These are phyloP conservation scores for Micractinium conductrix DNA, from an alignment of 139 green algal genomes.

Conservation along the genomic window DNA sequence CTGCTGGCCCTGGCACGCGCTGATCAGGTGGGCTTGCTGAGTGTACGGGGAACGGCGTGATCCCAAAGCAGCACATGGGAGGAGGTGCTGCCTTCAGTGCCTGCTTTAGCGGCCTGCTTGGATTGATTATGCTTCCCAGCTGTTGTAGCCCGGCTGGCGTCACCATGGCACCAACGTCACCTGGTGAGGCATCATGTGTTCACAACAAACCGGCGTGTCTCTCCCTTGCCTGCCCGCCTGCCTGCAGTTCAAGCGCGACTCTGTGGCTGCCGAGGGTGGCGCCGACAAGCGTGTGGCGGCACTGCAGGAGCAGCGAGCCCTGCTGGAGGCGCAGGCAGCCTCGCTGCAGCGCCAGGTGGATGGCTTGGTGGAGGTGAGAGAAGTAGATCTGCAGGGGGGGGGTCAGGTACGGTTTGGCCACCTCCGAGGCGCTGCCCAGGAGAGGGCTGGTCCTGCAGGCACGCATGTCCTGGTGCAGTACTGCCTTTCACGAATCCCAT, in stretches of 20 bases:
- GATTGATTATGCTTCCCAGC: no score
- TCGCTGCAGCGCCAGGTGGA: slow-evolving; percentile 55
- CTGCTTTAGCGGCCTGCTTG: no score
- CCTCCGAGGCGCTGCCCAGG: not conserved
- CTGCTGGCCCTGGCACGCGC: slow-evolving; percentile 70
- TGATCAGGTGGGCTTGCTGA: slow-evolving; percentile 35
- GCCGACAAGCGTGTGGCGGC: not conserved
- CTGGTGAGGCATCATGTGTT: no score
- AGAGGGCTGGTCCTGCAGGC: not conserved
- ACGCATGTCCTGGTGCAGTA: not conserved
- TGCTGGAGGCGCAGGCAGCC: slow-evolving; percentile 36
- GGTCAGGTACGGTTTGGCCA: not conserved
- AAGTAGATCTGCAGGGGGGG: not conserved
- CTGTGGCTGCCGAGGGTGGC: slow-evolving; percentile 30
- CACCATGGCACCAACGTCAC: no score
- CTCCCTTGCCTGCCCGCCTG: not conserved
- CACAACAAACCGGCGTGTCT: no score
- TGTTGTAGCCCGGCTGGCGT: no score
- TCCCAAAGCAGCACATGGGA: no score
- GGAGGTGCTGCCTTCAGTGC: no score
- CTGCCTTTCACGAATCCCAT: not conserved
- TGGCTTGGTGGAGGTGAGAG: slow-evolving; percentile 42
- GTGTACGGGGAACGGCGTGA: no score
- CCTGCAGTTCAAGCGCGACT: slow-evolving; percentile 57
- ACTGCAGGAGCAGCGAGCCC: slow-evolving; percentile 22